These are phyloP conservation scores for Colletotrichum zoysiae DNA, from an alignment of 2,329 filamentous ascomycete species.

Conservation along the genomic window DNA sequence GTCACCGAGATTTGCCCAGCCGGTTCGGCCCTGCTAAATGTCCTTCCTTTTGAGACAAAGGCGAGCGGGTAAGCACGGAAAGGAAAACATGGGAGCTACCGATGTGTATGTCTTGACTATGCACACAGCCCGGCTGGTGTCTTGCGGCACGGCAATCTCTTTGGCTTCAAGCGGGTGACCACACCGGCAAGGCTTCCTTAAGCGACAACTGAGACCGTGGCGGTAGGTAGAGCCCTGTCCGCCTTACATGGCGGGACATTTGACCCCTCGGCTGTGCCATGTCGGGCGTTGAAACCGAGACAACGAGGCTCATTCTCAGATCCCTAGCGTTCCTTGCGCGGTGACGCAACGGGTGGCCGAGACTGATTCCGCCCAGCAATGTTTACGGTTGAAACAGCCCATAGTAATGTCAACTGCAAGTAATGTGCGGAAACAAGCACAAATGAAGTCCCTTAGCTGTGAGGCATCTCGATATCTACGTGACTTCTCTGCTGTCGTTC, in stretches of 20 bases:
- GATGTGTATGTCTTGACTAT: background rate
- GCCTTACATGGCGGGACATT: background rate
- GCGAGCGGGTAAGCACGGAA: background rate
- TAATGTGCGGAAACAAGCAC: too few species aligned
- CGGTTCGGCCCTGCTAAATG: background rate
- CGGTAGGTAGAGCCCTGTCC: background rate
- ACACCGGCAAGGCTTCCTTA: conserved; percentile 1
- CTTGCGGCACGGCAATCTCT: background rate
- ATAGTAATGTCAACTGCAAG: background rate
- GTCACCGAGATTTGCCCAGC: background rate
- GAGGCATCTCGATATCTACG: background rate
- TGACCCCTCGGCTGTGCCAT: background rate
- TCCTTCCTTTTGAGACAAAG: background rate
- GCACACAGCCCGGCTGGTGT: background rate
- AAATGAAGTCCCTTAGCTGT: background rate
- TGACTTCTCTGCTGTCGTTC: background rate
- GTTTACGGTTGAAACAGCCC: background rate
- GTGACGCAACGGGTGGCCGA: background rate
- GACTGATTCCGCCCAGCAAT: background rate
- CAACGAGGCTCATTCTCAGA: background rate
- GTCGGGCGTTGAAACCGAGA: conserved; percentile 1
- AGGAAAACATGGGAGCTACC: background rate
- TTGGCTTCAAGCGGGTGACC: background rate
- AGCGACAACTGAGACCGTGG: too few species aligned
- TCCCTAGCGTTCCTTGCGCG: background rate